These are phyloP conservation scores for Trichophyton benhamiae DNA, from an alignment of 2,329 filamentous ascomycete species.

Conservation along the genomic window DNA sequence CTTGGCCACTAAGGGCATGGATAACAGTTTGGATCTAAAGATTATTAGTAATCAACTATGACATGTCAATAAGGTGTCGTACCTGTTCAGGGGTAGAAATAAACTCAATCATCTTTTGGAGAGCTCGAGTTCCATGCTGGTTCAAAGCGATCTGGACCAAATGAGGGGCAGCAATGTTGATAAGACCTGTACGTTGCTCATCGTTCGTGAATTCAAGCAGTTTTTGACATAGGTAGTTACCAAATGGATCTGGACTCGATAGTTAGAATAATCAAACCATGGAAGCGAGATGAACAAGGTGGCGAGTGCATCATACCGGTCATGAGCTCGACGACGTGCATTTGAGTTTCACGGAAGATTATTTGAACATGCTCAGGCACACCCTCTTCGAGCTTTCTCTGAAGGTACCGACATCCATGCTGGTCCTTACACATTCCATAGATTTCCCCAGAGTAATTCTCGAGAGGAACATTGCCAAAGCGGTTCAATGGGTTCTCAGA, in stretches of 20 bases:
- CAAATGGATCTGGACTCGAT: slow-evolving; percentile 62
- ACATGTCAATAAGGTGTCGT: neutral
- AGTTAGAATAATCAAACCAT: neutral
- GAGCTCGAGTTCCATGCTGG: slow-evolving; percentile 87
- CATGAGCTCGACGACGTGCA: slow-evolving; percentile 95
- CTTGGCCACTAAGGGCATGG: slow-evolving; percentile 64
- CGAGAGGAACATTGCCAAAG: slow-evolving; percentile 70
- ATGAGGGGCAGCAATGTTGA: slow-evolving; percentile 74
- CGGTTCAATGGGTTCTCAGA: slow-evolving; percentile 55
- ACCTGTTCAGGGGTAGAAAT: slow-evolving; percentile 71
- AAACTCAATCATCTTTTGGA: slow-evolving; percentile 99
- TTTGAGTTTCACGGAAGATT: slow-evolving; percentile 88
- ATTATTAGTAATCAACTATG: slow-evolving; percentile 12
- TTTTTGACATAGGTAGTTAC: slow-evolving; percentile 99
- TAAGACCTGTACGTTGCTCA: slow-evolving; percentile 83
- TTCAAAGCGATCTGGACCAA: slow-evolving; percentile 92
- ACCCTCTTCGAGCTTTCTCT: slow-evolving; percentile 92
- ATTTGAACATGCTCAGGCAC: slow-evolving; percentile 71
- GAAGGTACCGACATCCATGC: slow-evolving; percentile 89
- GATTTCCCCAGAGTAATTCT: slow-evolving; percentile 69
- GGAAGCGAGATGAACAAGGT: neutral
- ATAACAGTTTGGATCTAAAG: slow-evolving; percentile 67
- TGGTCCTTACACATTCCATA: slow-evolving; percentile 93
- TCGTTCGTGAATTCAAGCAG: slow-evolving; percentile 89
- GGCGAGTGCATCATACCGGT: slow-evolving; percentile 41